Evolutionary conservation across 106 monocot species (phyloP), one percentile per base, ranked within the genome.

Genomic region (Iris macrosiphon): DNA sequence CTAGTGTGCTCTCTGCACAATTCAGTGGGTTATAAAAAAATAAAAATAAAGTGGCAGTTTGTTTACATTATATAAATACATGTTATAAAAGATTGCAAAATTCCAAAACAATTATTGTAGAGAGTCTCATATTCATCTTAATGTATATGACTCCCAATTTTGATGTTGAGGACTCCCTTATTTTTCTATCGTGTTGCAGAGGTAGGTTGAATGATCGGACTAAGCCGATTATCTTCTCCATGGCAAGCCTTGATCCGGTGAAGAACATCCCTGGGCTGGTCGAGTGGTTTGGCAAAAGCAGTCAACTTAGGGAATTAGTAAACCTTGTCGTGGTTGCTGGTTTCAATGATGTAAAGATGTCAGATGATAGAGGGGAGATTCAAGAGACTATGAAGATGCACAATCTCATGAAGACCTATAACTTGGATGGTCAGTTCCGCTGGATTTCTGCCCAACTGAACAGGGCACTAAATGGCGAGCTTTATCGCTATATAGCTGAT

Each of bases 191-290:
- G 14, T 60, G 2, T 60, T 71, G 54, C 82, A 96, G 89, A 45
- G 95, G 95, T 29, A 60, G 57, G 53, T 70, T 96, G 64, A 75
- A 80, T 54, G 95, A 96, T 28, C 74, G 56, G 39, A 72, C 85
- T 18, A 96, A 96, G 49, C 95, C 95, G 5, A 86, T 86, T n/a
- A 70, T 96, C 44, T 96, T 96, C 79, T 90, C 90, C 37, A 96
- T 89, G 95, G 95, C 95, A 44, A 85, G 95, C 51, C 89, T 96
- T 40, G 89, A 96, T 63, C 60, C 57, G 32, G 95, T 96, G 40
- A 96, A 96, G 44, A 96, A 90, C 57, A 83, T 96, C 63, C 83
- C 75, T n/a, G 89, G 95, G 8, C 65, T 89, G 26, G 86, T 86
- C 20, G 89, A 96, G 49, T 52, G 21, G 46, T 96, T 55, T 65